These are phyloP conservation scores for Fibroporia radiculosa DNA, from an alignment of 768 basidiomycete species.

Conservation along the genomic window DNA sequence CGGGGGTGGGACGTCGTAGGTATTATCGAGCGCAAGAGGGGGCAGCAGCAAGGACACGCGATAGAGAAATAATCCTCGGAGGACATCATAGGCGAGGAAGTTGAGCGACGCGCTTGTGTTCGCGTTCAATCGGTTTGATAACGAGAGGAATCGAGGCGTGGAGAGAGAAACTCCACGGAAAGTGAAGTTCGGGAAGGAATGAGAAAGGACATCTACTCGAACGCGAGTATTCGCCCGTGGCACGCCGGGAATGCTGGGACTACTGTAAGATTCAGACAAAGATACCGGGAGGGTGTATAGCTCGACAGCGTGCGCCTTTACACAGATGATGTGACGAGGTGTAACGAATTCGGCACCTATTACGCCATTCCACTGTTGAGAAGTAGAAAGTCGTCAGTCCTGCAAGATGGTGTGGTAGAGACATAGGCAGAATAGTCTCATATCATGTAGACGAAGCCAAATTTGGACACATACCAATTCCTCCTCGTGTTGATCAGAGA, in stretches of 20 bases:
- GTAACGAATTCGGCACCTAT: constrained; percentile 39
- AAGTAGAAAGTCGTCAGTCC: not conserved
- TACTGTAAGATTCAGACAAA: not conserved
- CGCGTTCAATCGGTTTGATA: not conserved
- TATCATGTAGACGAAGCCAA: no score
- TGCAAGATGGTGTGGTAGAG: not conserved
- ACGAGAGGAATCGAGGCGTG: not conserved
- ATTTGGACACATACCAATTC: constrained; percentile 23
- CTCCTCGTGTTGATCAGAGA: constrained; percentile 21
- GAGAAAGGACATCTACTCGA: constrained; percentile 8
- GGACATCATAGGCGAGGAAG: constrained; percentile 35
- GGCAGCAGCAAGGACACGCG: constrained; percentile 25
- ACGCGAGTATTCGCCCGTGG: not conserved
- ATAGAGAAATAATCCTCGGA: constrained; percentile 46
- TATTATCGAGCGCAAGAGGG: not conserved
- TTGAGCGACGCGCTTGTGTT: constrained; percentile 30
- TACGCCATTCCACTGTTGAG: constrained; percentile 32
- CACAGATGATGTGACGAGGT: constrained; percentile 38
- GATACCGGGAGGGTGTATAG: constrained; percentile 24
- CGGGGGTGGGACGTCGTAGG: constrained; percentile 12
- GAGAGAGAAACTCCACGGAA: constrained; percentile 29
- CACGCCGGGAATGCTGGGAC: not conserved
- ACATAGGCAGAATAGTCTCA: no score
- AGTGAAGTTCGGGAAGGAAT: constrained; percentile 19
- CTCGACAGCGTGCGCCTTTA: constrained; percentile 46